These are phyloP conservation scores for Ogataea wickerhamii DNA, from an alignment of 805 yeast genomes.

Conservation along the genomic window DNA sequence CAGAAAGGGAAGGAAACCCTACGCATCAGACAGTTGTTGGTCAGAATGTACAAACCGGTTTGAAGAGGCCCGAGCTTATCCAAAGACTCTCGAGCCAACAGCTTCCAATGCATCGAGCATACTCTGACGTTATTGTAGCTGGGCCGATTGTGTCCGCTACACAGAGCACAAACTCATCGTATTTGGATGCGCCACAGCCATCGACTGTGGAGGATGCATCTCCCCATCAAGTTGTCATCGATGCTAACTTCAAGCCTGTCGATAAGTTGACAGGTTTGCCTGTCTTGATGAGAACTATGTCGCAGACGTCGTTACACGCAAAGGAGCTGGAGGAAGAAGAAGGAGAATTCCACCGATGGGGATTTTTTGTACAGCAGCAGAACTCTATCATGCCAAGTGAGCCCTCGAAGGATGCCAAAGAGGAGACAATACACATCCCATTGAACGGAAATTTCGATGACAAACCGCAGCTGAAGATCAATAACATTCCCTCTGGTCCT, in stretches of 20 bases:
- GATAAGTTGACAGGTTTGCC: conserved; percentile 73
- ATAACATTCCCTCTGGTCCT: conserved; percentile 49
- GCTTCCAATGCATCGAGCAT: conserved; percentile 44
- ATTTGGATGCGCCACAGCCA: conserved; percentile 10
- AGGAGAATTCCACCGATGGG: conserved; percentile 88
- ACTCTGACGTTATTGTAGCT: conserved; percentile 47
- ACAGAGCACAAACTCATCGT: conserved; percentile 24
- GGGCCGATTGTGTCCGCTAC: conserved; percentile 52
- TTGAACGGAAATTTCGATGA: conserved; percentile 3
- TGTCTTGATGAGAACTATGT: conserved; percentile 57
- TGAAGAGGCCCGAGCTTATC: conserved; percentile 25
- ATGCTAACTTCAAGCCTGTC: conserved; percentile 55
- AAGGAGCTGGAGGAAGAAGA: conserved; percentile 84
- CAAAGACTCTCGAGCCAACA: conserved; percentile 36
- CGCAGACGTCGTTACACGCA: conserved; percentile 65
- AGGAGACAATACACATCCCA: conserved; percentile 1
- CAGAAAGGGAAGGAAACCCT: not conserved
- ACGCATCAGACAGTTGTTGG: not conserved
- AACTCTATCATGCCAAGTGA: conserved; percentile 29
- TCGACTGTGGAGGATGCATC: conserved; percentile 24
- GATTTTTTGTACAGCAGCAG: conserved; percentile 71
- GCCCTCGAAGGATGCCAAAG: conserved; percentile 8
- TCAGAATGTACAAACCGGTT: conserved; percentile 1
- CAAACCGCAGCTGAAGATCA: conserved; percentile 25
- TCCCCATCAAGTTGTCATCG: conserved; percentile 74